A percentile compares a stretch with the other conserved stretches of the same genome.
Conservation (phyloP, 2,329 filamentous ascomycete genomes). For the Colletotrichum eremochloae region DNA sequence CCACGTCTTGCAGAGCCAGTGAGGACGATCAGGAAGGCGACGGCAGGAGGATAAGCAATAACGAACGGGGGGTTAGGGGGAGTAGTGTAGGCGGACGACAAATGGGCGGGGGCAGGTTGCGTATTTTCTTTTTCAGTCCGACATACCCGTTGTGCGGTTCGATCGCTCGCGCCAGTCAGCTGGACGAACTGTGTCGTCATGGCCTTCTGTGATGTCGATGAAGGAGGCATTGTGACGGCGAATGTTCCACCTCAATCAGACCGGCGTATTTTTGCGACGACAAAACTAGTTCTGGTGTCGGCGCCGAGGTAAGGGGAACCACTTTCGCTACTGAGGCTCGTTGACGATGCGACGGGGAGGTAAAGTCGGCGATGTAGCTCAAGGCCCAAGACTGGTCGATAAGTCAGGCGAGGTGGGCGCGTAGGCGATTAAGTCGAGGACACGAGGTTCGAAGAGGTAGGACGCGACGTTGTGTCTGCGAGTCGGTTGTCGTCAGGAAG, state of each 20-base stretch:
- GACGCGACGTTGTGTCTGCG: conserved; percentile 8
- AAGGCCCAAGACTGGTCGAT: neutral
- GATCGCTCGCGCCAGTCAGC: conserved; percentile 59
- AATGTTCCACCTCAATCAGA: conserved; percentile 2
- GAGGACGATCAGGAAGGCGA: conserved; percentile 12
- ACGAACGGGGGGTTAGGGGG: neutral
- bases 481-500: conserved; percentile 11
- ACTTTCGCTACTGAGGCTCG: conserved; percentile 22
- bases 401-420: neutral
- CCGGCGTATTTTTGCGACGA: conserved; percentile 16
- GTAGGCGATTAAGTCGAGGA: neutral
- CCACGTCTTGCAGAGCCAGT: conserved; percentile 3
- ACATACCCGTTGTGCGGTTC: conserved; percentile 61
- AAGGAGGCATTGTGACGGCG: conserved; percentile 52
- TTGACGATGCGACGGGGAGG: conserved; percentile 9
- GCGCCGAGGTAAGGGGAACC: conserved; percentile 7
- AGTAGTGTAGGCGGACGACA: conserved; percentile 7
- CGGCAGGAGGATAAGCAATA: neutral
- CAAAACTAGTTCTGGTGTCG: neutral
- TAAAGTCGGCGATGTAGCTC: neutral
- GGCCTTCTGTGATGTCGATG: conserved; percentile 56
- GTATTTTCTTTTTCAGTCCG: conserved; percentile 25
- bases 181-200: conserved; percentile 58
- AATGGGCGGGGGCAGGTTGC: neutral
- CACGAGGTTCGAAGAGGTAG: neutral